Evolutionary conservation across 257 asterid species (phyloP).

Genomic region (Solanum boliviense): DNA sequence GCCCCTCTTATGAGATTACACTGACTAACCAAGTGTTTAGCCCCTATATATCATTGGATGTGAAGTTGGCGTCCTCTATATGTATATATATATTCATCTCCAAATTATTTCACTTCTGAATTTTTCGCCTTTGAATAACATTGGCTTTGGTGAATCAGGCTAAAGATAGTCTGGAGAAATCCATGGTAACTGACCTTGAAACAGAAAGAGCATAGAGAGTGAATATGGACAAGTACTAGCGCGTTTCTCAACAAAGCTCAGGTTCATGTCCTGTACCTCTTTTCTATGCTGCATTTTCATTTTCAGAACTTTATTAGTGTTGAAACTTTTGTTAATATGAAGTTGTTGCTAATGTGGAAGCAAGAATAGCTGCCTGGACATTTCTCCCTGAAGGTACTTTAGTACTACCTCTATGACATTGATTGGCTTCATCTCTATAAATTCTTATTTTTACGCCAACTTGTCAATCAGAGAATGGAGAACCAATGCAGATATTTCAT

Average conservation of each 20-base stretch:
- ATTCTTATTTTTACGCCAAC: not conserved
- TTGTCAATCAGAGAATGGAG: conserved; percentile 58
- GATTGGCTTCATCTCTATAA: not conserved
- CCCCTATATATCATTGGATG: not conserved
- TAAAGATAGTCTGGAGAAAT: conserved; percentile 74
- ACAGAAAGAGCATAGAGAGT: conserved; percentile 79
- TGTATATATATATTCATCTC: not conserved
- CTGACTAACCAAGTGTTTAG: too few relatives aligned
- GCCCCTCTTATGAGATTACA: not conserved
- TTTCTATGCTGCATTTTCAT: not conserved
- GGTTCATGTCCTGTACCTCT: conserved; percentile 29
- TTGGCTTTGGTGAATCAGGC: conserved; percentile 40
- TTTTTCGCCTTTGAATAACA: not conserved
- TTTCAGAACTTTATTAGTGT: not conserved
- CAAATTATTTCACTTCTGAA: not conserved
- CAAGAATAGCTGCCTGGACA: conserved; percentile 85
- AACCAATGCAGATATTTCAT: conserved; percentile 69
- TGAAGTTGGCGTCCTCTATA: not conserved
- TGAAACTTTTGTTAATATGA: conserved; percentile 16
- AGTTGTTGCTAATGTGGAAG: conserved; percentile 47
- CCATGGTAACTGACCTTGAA: conserved; percentile 89
- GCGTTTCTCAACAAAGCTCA: conserved; percentile 57
- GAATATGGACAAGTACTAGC: conserved; percentile 92
- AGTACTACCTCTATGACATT: not conserved
- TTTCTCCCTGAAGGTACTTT: conserved; percentile 76